These are phyloP conservation scores for Candida silvicultrix DNA, from an alignment of 805 yeast species.

Conservation along the genomic window DNA sequence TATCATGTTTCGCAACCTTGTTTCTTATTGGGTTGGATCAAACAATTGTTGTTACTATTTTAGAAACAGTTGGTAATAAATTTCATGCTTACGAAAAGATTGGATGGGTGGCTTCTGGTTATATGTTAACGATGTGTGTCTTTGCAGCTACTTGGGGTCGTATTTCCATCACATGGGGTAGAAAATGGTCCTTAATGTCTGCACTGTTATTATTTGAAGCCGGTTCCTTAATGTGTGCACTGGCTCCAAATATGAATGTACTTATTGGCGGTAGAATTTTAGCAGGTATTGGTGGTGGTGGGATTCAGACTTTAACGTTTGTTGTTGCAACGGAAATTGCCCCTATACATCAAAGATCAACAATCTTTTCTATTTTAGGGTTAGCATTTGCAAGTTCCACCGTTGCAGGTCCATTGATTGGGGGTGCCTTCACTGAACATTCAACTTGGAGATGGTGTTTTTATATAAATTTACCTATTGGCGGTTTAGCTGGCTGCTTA, in stretches of 20 bases:
- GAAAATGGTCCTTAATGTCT: constrained; percentile 39
- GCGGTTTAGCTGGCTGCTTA: constrained; percentile 40
- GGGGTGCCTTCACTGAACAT: constrained; percentile 56
- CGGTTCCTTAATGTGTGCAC: constrained; percentile 54
- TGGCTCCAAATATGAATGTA: constrained; percentile 46
- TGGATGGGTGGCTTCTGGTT: constrained; percentile 55
- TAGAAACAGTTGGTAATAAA: constrained; percentile 40
- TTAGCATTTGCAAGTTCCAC: constrained; percentile 41
- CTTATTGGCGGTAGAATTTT: constrained; percentile 63
- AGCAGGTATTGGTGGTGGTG: constrained; percentile 68
- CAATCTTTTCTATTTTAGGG: constrained; percentile 19
- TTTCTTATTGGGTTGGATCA: constrained; percentile 44
- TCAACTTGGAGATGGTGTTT: constrained; percentile 77
- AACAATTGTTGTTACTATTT: constrained; percentile 45
- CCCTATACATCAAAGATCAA: constrained; percentile 21
- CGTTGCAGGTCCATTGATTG: constrained; percentile 57
- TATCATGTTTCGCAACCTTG: constrained; percentile 16
- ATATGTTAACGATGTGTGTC: constrained; percentile 44
- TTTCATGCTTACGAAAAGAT: constrained; percentile 44
- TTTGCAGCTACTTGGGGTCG: constrained; percentile 50
- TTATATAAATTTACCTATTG: constrained; percentile 62
- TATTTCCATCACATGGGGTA: constrained; percentile 47
- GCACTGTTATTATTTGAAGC: constrained; percentile 47
- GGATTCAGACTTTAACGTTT: constrained; percentile 46
- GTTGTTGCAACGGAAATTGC: constrained; percentile 49